phyloP scores from a whole-genome alignment of 306 rosid genomes.

The Cotoneaster glaucophyllus region DNA sequence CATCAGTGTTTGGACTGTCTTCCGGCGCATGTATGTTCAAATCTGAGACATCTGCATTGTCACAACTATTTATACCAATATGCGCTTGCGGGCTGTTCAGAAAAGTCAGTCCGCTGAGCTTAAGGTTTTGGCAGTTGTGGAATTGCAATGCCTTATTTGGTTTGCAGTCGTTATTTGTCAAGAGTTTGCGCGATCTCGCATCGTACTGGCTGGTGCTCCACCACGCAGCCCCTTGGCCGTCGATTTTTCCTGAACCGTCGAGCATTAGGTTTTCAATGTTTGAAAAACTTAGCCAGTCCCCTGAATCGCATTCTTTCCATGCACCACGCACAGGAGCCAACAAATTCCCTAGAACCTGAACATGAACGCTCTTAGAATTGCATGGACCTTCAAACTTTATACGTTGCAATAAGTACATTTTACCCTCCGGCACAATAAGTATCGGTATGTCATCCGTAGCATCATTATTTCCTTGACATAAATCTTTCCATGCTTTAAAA shows the following conservation, averaged over 20 bases:
- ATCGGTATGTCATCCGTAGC: not conserved
- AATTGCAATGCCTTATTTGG: slow-evolving; percentile 3
- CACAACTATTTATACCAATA: not conserved
- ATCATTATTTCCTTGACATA: slow-evolving; percentile 15
- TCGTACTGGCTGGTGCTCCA: not conserved
- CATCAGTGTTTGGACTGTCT: slow-evolving; percentile 19
- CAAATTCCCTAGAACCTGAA: slow-evolving; percentile 2
- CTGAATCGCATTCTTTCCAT: not conserved
- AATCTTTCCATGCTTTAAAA: slow-evolving; percentile 17
- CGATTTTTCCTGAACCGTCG: not conserved
- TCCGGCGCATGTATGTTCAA: slow-evolving; percentile 6
- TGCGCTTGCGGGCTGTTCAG: slow-evolving; percentile 6
- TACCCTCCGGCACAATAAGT: not conserved
- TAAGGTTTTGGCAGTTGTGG: not conserved
- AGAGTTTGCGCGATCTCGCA: not conserved
- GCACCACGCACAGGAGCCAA: not conserved
- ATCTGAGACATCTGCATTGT: not conserved
- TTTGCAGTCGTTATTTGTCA: too few species aligned
- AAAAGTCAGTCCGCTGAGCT: not conserved
- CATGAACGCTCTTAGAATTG: not conserved
- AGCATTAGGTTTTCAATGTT: not conserved
- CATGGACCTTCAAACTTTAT: slow-evolving; percentile 26
- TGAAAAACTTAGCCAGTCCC: not conserved
- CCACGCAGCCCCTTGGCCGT: slow-evolving; percentile 1
- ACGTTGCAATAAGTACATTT: slow-evolving; percentile 7